Conservation (phyloP, 371 early-diverging fungal genomes). For the Smittium culicis region DNA sequence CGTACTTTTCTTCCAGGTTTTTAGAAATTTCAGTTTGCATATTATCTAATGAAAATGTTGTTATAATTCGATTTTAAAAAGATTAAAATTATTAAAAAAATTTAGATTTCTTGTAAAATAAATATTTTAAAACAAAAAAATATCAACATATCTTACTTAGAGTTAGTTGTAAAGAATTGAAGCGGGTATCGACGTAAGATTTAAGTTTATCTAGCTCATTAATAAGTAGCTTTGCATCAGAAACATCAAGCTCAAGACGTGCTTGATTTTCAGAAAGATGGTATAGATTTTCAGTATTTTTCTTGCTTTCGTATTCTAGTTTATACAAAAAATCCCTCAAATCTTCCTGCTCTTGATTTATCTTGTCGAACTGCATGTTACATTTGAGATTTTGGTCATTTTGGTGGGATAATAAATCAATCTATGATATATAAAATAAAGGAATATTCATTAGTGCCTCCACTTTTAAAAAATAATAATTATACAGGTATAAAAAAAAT, state of each 20-base stretch:
- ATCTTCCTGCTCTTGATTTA: not conserved
- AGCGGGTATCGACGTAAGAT: not conserved
- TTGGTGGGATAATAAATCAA: not conserved
- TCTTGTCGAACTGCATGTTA: not conserved
- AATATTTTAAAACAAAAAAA: not conserved
- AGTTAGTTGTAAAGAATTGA: not conserved
- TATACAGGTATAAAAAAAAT: not conserved
- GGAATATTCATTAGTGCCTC: too few relatives aligned
- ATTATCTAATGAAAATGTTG: not conserved
- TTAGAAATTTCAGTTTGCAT: not conserved
- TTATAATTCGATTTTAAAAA: not conserved
- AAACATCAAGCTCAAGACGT: not conserved
- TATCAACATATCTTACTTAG: not conserved
- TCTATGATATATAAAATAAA: too few relatives aligned
- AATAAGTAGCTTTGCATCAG: not conserved
- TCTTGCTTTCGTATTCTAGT: not conserved
- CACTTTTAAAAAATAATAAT: too few relatives aligned
- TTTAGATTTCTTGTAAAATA: too few relatives aligned
- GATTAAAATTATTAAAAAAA: too few relatives aligned
- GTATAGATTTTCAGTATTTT: not conserved
- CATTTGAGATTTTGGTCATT: not conserved
- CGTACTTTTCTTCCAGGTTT: not conserved
- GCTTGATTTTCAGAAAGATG: not conserved
- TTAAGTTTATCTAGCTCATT: not conserved
- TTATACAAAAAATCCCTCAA: not conserved